Evolutionary conservation across 139 green algal genomes (phyloP).

Genomic region (Haematococcus sp.): DNA sequence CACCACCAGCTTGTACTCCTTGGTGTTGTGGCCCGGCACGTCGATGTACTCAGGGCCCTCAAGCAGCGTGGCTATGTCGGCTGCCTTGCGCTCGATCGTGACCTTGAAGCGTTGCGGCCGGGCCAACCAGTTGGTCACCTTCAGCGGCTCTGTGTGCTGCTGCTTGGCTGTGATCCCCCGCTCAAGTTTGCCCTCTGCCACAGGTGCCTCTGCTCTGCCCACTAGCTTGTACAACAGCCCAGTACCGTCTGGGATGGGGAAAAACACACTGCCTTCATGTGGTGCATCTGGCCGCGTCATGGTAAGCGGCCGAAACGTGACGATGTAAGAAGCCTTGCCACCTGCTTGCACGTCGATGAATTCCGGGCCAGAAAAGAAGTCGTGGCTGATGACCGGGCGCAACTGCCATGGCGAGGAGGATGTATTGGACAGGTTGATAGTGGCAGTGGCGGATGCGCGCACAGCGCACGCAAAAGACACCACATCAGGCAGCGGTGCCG

Average conservation of each 20-base stretch:
- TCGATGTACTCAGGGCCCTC: constrained; percentile 59
- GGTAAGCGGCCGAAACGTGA: constrained; percentile 69
- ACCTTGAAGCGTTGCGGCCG: constrained; percentile 71
- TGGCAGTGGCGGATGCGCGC: constrained; percentile 37
- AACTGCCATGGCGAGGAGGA: constrained; percentile 57
- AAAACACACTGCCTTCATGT: constrained; percentile 75
- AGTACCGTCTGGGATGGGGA: constrained; percentile 77
- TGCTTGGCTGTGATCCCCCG: constrained; percentile 53
- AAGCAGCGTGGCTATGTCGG: constrained; percentile 40
- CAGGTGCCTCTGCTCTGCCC: constrained; percentile 38
- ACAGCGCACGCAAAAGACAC: constrained; percentile 59
- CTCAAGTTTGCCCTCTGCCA: constrained; percentile 47
- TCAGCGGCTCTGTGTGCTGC: constrained; percentile 52
- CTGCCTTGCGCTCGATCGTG: constrained; percentile 19
- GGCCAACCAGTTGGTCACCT: constrained; percentile 76
- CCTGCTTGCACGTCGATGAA: constrained; percentile 48
- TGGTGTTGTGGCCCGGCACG: constrained; percentile 52
- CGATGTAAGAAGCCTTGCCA: constrained; percentile 48
- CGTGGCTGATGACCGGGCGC: constrained; percentile 54
- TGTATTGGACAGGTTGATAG: constrained; percentile 61
- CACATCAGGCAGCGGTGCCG: constrained; percentile 34
- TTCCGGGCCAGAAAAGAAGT: constrained; percentile 72
- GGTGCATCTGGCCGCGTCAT: constrained; percentile 45
- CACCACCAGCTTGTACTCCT: constrained; percentile 70
- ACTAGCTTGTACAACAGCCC: constrained; percentile 62